Percentiles rank a stretch among this genome's conserved stretches.
Evolutionary conservation across 2,329 filamentous ascomycete genomes (phyloP).

Genomic region (Alternaria gansuensis): DNA sequence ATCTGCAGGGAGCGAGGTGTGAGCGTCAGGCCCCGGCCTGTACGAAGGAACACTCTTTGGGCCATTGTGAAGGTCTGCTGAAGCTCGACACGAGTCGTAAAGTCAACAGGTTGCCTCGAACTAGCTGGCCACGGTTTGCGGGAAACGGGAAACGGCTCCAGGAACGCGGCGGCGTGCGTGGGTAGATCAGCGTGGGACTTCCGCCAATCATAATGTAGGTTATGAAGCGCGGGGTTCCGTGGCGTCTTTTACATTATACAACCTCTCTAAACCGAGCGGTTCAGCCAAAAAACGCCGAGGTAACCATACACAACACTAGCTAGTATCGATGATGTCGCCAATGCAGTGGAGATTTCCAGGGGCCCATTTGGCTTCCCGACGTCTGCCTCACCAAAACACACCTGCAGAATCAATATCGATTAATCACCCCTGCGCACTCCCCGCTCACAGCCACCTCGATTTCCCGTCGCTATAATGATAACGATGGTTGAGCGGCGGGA

Average conservation of each 20-base stretch:
- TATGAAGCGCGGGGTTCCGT: slow-evolving; percentile 16
- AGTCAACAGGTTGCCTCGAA: slow-evolving; percentile 7
- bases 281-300: slow-evolving; percentile 8
- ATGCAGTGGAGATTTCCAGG: neutral
- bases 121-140: slow-evolving; percentile 8
- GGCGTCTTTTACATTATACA: slow-evolving; percentile 11
- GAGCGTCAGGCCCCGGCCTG: slow-evolving; percentile 8
- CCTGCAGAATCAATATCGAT: neutral
- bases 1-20: slow-evolving; percentile 6
- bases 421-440: slow-evolving; percentile 35
- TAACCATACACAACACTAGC: neutral
- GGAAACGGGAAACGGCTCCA: slow-evolving; percentile 5
- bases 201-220: slow-evolving; percentile 11
- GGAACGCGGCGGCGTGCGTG: slow-evolving; percentile 16
- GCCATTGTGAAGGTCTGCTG: slow-evolving; percentile 13
- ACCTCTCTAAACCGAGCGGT: neutral
- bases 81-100: slow-evolving; percentile 7
- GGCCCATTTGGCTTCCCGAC: neutral
- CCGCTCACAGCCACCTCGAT: slow-evolving; percentile 47
- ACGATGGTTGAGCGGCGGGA: slow-evolving; percentile 46
- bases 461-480: slow-evolving; percentile 49
- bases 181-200: slow-evolving; percentile 13
- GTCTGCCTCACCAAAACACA: neutral
- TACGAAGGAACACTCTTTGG: slow-evolving; percentile 17
- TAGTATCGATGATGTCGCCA: slow-evolving; percentile 1